Evolutionary conservation across 192 early-diverging fungal genomes (phyloP), one percentile per base, ranked within the genome.

Genomic region (Paraglomus brasilianum): DNA sequence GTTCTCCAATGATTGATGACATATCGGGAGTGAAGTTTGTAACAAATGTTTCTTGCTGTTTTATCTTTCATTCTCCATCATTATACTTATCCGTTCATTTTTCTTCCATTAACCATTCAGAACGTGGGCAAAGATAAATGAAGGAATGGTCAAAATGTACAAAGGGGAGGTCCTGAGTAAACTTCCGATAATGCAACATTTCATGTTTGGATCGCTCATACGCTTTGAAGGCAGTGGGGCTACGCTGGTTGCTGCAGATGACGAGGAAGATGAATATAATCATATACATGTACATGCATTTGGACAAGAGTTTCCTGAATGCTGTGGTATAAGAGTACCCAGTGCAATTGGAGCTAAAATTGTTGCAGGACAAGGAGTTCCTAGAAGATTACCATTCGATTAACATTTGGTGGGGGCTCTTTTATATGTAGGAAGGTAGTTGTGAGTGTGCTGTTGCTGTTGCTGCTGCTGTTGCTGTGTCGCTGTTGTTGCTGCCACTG

Each of bases 141-240:
- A 83, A 22, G 96, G 95, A 15, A 90, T 97, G 90, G 75, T 93
- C 67, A 98, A 96, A 77, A 96, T 97, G 95, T 97, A 95, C 82
- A 84, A 85, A 39, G 94, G 90, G 0, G 95, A 98, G 74, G 97
- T 94, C 7, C 82, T 94, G 59, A 85, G 86, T 21, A 98, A 98
- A 75, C 80, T 98, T 36, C 97, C 97, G 2, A 96, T 98, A 55
- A 97, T 97, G 95, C 97, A 98, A 78, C 97, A 98, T 71, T 97
- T 95, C 75, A 81, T 96, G 72, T 98, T 98, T 86, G 97, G 95
- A 19, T 84, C 85, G 2, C 68, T 96, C 24, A 70, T 98, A 24
- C 74, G 79, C 24, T 98, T 98, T 74, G 82, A 86, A 64, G 85
- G 85, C 5, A 75, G 75, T 45, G 67, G 55, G 9, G 65, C 72